These are phyloP conservation scores for Salix caprea DNA, from an alignment of 345 rosid genomes.

Conservation along the genomic window DNA sequence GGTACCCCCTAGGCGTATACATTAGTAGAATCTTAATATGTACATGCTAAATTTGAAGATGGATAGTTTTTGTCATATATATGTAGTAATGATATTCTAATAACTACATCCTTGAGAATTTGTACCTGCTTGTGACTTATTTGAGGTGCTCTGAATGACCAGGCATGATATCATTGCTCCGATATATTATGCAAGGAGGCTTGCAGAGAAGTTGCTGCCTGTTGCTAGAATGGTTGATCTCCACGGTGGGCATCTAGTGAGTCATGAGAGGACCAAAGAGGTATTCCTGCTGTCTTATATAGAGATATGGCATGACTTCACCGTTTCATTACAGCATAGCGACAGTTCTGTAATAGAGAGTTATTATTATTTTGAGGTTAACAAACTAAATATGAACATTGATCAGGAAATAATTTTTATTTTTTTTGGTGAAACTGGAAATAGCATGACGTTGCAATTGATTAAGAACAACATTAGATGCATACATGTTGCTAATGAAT, in stretches of 20 bases:
- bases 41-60: not conserved
- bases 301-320: not conserved
- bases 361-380: not conserved
- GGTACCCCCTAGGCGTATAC: not conserved
- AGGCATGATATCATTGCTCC: slow-evolving; percentile 96
- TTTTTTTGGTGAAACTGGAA: not conserved
- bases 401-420: not conserved
- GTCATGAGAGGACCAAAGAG: slow-evolving; percentile 89
- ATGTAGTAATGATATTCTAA: not conserved
- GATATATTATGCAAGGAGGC: slow-evolving; percentile 70
- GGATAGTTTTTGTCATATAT: not conserved
- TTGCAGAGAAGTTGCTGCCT: slow-evolving; percentile 79
- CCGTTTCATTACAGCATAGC: not conserved
- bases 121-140: slow-evolving; percentile 18
- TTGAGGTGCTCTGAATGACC: slow-evolving; percentile 18
- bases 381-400: not conserved
- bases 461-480: not conserved
- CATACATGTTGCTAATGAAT: not conserved
- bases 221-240: slow-evolving; percentile 88
- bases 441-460: not conserved
- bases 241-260: slow-evolving; percentile 94
- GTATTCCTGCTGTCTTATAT: slow-evolving; percentile 32
- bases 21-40: not conserved
- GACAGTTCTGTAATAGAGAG: not conserved
- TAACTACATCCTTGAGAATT: not conserved